Evolutionary conservation across 2,329 filamentous ascomycete species (phyloP).

Genomic region (Beauveria caledonica): DNA sequence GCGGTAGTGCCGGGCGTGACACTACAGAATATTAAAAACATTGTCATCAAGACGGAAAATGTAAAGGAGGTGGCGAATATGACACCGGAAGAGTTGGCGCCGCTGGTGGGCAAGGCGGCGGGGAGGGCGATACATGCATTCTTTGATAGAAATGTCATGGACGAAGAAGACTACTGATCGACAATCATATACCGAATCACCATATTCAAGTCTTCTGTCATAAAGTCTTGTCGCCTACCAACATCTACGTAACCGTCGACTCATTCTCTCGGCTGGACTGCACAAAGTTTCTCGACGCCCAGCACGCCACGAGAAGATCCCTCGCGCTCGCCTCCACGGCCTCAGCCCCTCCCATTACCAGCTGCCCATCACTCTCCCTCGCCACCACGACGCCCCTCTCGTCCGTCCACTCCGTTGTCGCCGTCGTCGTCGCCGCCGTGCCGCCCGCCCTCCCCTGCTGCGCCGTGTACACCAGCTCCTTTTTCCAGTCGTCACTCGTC

Average conservation of each 20-base stretch:
- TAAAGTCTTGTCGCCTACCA: too few relatives aligned
- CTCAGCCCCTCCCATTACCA: neutral
- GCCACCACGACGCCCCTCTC: neutral
- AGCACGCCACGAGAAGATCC: slow-evolving; percentile 2
- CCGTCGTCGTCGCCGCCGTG: neutral
- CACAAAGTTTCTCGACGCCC: slow-evolving; percentile 6
- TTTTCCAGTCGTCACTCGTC: slow-evolving; percentile 5
- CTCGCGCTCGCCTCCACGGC: neutral
- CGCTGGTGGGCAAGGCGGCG: slow-evolving; percentile 68
- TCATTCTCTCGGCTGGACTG: neutral
- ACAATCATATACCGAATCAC: neutral
- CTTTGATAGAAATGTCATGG: slow-evolving; percentile 60
- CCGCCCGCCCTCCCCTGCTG: neutral
- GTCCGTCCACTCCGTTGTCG: neutral
- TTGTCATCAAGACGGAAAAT: slow-evolving; percentile 67
- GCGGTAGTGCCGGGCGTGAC: slow-evolving; percentile 76
- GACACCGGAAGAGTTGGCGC: slow-evolving; percentile 61
- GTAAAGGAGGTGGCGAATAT: slow-evolving; percentile 82
- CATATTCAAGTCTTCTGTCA: too few relatives aligned
- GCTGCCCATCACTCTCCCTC: neutral
- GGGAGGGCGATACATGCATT: slow-evolving; percentile 71
- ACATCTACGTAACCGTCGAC: neutral
- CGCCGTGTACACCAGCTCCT: slow-evolving; percentile 4
- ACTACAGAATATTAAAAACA: slow-evolving; percentile 63
- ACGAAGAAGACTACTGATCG: slow-evolving; percentile 31